These are phyloP conservation scores for Amylocarpus encephaloides DNA, from an alignment of 2,329 filamentous ascomycete genomes.

Conservation along the genomic window DNA sequence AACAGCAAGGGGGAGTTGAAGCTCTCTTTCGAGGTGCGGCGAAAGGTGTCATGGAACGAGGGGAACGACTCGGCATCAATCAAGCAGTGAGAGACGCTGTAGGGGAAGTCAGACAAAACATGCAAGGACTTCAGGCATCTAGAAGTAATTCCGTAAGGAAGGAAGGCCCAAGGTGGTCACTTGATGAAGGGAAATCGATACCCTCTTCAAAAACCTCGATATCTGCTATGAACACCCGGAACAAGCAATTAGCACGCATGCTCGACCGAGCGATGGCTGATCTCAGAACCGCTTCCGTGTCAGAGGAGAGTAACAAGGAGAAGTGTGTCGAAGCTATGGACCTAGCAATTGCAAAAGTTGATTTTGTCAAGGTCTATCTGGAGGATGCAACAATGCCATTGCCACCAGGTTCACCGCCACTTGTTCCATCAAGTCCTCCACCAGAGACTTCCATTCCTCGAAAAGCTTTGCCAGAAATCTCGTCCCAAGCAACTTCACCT, in stretches of 20 bases:
- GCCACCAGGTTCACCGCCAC: slow-evolving; percentile 27
- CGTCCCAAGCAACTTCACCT: not conserved
- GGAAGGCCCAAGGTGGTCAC: slow-evolving; percentile 26
- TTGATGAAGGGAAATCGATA: slow-evolving; percentile 27
- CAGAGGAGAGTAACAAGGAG: slow-evolving; percentile 38
- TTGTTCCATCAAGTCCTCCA: slow-evolving; percentile 1
- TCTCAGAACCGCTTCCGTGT: slow-evolving; percentile 54
- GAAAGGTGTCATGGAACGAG: slow-evolving; percentile 64
- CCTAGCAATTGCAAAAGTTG: slow-evolving; percentile 54
- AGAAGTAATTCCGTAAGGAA: slow-evolving; percentile 35
- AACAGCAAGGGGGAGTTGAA: slow-evolving; percentile 54
- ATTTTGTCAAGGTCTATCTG: slow-evolving; percentile 57
- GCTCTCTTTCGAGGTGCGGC: slow-evolving; percentile 69
- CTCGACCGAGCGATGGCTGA: slow-evolving; percentile 59
- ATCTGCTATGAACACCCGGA: slow-evolving; percentile 55
- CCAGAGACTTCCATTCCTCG: not conserved
- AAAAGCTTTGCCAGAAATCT: not conserved
- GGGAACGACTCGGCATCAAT: slow-evolving; percentile 73
- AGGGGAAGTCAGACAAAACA: slow-evolving; percentile 71
- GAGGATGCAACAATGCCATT: slow-evolving; percentile 51
- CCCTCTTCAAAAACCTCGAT: slow-evolving; percentile 35
- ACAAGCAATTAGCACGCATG: slow-evolving; percentile 60
- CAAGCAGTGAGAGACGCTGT: slow-evolving; percentile 75
- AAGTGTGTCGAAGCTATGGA: slow-evolving; percentile 48
- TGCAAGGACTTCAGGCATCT: slow-evolving; percentile 58